Conservation (phyloP, 1,284 basidiomycete genomes). For the Malassezia slooffiae region DNA sequence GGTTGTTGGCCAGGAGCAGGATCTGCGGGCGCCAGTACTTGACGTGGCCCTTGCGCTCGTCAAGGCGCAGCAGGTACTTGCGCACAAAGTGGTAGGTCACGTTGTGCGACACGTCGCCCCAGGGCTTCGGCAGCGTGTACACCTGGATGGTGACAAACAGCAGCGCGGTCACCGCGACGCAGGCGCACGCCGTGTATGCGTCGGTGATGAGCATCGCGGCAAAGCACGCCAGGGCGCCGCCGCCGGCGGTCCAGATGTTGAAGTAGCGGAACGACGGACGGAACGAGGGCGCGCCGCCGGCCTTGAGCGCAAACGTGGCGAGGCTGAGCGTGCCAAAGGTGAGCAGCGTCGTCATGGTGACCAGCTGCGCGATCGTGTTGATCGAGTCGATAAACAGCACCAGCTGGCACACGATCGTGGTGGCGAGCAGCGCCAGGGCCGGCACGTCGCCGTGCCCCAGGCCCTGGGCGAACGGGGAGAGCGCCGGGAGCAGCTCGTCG, state of each 20-base stretch:
- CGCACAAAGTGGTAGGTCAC: conserved; percentile 44
- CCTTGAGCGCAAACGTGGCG: conserved; percentile 43
- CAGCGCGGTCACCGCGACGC: conserved; percentile 34
- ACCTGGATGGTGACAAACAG: conserved; percentile 43
- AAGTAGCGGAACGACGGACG: conserved; percentile 46
- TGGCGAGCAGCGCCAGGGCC: conserved; percentile 37
- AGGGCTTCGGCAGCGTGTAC: conserved; percentile 43
- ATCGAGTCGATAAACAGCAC: conserved; percentile 42
- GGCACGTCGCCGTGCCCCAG: conserved; percentile 40
- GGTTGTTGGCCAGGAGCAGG: conserved; percentile 42
- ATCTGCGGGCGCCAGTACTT: conserved; percentile 47
- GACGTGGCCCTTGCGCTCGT: conserved; percentile 45
- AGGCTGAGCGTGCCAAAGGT: conserved; percentile 43
- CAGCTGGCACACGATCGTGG: conserved; percentile 37
- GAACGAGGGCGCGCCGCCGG: conserved; percentile 44
- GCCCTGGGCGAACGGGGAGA: conserved; percentile 41
- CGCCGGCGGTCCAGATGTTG: conserved; percentile 45
- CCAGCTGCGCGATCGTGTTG: conserved; percentile 44
- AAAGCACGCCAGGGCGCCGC: conserved; percentile 32
- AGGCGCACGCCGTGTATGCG: conserved; percentile 25
- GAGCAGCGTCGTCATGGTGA: conserved; percentile 45
- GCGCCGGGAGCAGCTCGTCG: conserved; percentile 38
- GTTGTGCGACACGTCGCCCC: conserved; percentile 46
- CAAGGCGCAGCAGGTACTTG: conserved; percentile 43
- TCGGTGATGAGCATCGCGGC: conserved; percentile 45